phyloP scores from a whole-genome alignment of 495 filamentous ascomycete genomes.

The Tuber calosporum region DNA sequence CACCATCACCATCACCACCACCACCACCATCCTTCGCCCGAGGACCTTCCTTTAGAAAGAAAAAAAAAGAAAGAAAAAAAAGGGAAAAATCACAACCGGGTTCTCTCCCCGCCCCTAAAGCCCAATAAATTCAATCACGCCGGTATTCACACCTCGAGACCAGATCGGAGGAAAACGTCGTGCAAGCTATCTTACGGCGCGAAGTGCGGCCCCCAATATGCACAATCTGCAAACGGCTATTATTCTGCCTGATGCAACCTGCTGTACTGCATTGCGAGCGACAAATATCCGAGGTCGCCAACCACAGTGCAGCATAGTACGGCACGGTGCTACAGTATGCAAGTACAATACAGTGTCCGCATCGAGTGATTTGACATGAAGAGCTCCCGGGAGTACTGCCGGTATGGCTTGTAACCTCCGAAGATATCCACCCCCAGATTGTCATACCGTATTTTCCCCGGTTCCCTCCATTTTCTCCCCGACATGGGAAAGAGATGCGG shows the following conservation, averaged over 20 bases:
- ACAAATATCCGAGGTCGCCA: not conserved
- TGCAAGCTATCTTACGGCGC: not conserved
- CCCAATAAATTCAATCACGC: not conserved
- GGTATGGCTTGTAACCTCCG: not conserved
- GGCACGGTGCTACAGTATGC: too few relatives aligned
- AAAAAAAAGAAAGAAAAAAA: not conserved
- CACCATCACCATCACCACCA: not conserved
- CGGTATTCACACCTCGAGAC: not conserved
- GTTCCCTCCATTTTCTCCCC: not conserved
- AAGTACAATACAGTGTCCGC: not conserved
- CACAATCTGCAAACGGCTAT: constrained; percentile 4
- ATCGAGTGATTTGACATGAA: not conserved
- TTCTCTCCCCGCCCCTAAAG: not conserved
- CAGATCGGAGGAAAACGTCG: not conserved
- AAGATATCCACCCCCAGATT: not conserved
- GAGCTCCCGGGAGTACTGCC: not conserved
- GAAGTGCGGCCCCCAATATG: not conserved
- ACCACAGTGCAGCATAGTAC: not conserved
- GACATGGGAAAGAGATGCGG: not conserved
- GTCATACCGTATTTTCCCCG: not conserved
- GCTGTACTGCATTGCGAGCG: not conserved
- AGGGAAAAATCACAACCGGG: not conserved
- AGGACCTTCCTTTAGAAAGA: not conserved
- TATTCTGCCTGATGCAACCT: not conserved
- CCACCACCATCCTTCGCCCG: not conserved